Percentiles rank a stretch among this genome's conserved stretches.
Evolutionary conservation across 345 rosid species (phyloP).

Genomic region (Clausena lansium): DNA sequence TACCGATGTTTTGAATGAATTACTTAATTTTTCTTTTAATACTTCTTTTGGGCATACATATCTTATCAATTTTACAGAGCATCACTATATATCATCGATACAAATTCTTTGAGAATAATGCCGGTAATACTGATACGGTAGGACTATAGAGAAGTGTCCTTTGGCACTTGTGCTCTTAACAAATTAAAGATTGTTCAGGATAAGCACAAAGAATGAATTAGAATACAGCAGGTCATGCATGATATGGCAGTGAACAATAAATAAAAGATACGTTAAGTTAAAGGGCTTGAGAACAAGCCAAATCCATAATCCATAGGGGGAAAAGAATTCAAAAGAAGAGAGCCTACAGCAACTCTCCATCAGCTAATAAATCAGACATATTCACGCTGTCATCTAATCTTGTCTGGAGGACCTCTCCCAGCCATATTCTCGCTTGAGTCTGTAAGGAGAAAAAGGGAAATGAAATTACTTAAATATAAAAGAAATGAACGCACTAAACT

Average conservation of each 20-base stretch:
- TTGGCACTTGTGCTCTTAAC: background rate
- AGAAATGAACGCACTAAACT: background rate
- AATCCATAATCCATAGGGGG: background rate
- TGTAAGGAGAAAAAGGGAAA: background rate
- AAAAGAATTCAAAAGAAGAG: background rate
- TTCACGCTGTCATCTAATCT: conserved; percentile 18
- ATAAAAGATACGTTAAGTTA: background rate
- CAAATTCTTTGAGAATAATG: background rate
- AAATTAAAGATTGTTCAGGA: background rate
- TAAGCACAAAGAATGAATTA: background rate
- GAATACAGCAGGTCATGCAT: background rate
- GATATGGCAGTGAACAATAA: background rate
- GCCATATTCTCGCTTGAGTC: conserved; percentile 35
- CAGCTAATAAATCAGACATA: conserved; percentile 30
- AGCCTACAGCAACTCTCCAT: conserved; percentile 31
- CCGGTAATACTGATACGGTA: background rate
- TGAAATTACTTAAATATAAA: background rate
- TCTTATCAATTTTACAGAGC: background rate
- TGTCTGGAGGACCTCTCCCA: conserved; percentile 30
- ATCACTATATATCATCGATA: background rate
- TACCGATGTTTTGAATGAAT: background rate
- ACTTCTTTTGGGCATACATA: background rate
- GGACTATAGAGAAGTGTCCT: background rate
- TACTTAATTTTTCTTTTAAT: no score
- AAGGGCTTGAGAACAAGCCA: background rate